Percentiles rank a stretch among this genome's conserved stretches.
Conservation (phyloP, 345 rosid species). For the Hibiscus mutabilis region DNA sequence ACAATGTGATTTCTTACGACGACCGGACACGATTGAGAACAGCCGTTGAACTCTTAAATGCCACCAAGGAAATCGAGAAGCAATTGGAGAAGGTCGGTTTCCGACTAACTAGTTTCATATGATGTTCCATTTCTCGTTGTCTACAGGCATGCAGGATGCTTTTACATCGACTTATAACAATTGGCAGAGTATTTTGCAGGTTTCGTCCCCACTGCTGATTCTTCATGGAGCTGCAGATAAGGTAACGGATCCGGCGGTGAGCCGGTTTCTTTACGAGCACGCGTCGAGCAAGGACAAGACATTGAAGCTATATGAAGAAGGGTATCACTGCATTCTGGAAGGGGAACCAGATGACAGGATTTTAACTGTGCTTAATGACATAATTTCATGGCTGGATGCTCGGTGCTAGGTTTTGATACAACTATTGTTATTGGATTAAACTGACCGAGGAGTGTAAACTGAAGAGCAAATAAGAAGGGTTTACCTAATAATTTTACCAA, state of each 20-base stretch:
- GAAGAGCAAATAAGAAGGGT: too few relatives aligned
- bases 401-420: constrained; percentile 16
- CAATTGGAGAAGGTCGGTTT: constrained; percentile 48
- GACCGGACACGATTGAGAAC: constrained; percentile 57
- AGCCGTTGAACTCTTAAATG: constrained; percentile 68
- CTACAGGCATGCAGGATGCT: neutral
- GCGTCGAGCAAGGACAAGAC: constrained; percentile 83
- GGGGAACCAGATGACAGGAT: constrained; percentile 81
- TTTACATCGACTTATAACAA: neutral
- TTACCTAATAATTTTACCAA: too few relatives aligned
- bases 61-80: constrained; percentile 67
- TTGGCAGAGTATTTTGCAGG: constrained; percentile 30
- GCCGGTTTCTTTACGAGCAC: constrained; percentile 64
- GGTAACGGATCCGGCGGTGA: constrained; percentile 78
- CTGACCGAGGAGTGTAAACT: too few relatives aligned
- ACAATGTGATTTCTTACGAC: constrained; percentile 68
- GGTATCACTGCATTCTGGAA: constrained; percentile 89
- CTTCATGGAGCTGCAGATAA: constrained; percentile 87
- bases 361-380: constrained; percentile 47
- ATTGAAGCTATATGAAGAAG: constrained; percentile 69
- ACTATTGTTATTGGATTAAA: too few relatives aligned
- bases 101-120: constrained; percentile 2
- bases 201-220: constrained; percentile 77
- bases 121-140: neutral
- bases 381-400: constrained; percentile 69